phyloP scores from a whole-genome alignment of 768 basidiomycete species.

The Termitomyces sp. region DNA sequence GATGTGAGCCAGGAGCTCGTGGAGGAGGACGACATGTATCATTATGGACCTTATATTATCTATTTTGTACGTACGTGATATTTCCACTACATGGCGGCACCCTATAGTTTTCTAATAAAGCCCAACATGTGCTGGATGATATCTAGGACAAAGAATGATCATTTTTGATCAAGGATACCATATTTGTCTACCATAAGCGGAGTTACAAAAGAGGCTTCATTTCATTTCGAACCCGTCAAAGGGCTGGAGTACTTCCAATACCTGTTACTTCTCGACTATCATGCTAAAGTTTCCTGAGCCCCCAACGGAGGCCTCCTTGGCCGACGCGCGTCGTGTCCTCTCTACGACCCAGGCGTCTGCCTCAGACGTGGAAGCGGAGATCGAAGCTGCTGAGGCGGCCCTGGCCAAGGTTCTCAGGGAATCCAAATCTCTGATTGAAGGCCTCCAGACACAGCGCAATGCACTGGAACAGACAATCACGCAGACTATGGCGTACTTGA shows the following conservation, averaged over 20 bases:
- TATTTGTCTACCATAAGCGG: constrained; percentile 12
- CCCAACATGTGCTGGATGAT: not conserved
- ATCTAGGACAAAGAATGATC: too few species aligned
- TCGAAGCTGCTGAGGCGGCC: constrained; percentile 48
- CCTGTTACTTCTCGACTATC: constrained; percentile 11
- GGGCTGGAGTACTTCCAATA: constrained; percentile 4
- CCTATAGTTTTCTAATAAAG: not conserved
- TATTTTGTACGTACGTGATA: constrained; percentile 3
- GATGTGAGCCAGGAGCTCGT: constrained; percentile 7
- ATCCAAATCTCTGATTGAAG: constrained; percentile 47
- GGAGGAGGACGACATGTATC: constrained; percentile 7
- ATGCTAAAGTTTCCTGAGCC: constrained; percentile 48
- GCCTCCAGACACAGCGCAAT: constrained; percentile 46
- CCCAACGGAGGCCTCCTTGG: constrained; percentile 51
- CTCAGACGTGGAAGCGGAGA: constrained; percentile 37
- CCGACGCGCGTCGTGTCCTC: constrained; percentile 49
- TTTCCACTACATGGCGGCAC: not conserved
- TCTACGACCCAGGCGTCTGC: constrained; percentile 27
- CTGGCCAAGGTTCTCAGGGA: constrained; percentile 59
- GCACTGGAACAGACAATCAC: constrained; percentile 44
- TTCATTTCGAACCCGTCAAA: constrained; percentile 9
- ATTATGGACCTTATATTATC: not conserved
- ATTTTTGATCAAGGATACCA: too few species aligned
- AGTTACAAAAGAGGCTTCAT: constrained; percentile 12
- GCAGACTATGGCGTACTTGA: constrained; percentile 59